A percentile compares a stretch with the other conserved stretches of the same genome.
phyloP scores from a whole-genome alignment of 345 rosid species.

The Hypericum perforatum region DNA sequence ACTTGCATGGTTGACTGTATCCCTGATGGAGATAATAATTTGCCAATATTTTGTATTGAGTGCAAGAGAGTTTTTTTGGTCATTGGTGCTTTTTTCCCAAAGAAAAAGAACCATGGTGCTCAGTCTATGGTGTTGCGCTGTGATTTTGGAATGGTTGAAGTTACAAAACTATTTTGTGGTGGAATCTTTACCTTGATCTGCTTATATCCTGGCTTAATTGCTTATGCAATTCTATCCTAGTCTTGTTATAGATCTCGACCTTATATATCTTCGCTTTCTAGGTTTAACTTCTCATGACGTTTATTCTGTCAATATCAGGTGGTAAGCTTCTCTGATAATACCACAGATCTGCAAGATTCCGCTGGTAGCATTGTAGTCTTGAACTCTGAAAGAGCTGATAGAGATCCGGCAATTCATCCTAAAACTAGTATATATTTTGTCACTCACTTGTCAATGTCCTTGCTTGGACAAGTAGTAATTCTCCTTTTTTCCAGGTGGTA shows the following conservation, averaged over 20 bases:
- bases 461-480: too few species aligned
- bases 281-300: neutral
- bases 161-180: too few species aligned
- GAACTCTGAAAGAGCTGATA: slow-evolving; percentile 26
- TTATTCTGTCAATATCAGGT: slow-evolving; percentile 38
- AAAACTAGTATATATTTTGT: slow-evolving; percentile 30
- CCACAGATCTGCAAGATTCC: slow-evolving; percentile 22
- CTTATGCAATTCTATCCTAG: neutral
- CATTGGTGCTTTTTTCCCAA: too few species aligned
- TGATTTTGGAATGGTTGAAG: too few species aligned
- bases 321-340: slow-evolving; percentile 37
- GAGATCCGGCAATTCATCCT: slow-evolving; percentile 17
- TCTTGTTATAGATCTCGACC: neutral
- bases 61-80: too few species aligned
- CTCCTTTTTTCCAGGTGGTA: slow-evolving; percentile 33
- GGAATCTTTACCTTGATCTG: too few species aligned
- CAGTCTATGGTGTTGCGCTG: too few species aligned
- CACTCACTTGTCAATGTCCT: too few species aligned
- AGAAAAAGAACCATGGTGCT: too few species aligned
- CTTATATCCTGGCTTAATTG: neutral
- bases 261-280: neutral
- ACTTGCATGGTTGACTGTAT: too few species aligned
- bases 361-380: slow-evolving; percentile 41
- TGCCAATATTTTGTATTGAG: too few species aligned
- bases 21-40: too few species aligned